Evolutionary conservation across 179 eudicot species (phyloP).

Genomic region (Amaranthus tricolor): DNA sequence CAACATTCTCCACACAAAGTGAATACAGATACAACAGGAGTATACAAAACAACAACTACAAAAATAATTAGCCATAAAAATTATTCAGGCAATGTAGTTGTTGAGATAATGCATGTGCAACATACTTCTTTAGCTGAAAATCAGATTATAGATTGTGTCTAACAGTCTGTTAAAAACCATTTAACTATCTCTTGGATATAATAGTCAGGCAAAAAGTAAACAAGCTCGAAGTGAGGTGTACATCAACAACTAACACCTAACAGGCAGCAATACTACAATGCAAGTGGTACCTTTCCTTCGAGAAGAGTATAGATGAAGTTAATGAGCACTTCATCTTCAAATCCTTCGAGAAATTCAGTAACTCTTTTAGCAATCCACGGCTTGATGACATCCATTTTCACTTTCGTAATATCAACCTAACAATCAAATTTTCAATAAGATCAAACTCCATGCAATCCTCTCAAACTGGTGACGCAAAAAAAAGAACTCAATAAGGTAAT

Average conservation of each 20-base stretch:
- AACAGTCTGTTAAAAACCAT: not conserved
- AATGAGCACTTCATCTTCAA: constrained; percentile 97
- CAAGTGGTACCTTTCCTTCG: constrained; percentile 68
- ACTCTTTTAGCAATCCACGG: constrained; percentile 95
- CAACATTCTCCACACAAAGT: not conserved
- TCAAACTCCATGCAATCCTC: not conserved
- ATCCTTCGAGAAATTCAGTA: constrained; percentile 94
- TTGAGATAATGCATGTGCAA: not conserved
- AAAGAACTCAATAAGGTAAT: not conserved
- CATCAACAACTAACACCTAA: not conserved
- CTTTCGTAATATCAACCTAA: constrained; percentile 85
- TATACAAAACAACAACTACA: not conserved
- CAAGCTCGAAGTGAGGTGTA: not conserved
- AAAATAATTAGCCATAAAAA: too few relatives aligned
- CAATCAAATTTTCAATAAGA: constrained; percentile 1
- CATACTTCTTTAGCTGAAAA: too few relatives aligned
- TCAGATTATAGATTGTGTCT: not conserved
- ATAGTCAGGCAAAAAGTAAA: not conserved
- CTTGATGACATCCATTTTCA: constrained; percentile 91
- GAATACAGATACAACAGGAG: not conserved
- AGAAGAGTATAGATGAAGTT: constrained; percentile 86
- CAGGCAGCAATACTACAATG: not conserved
- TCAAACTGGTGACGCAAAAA: not conserved
- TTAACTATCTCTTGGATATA: not conserved
- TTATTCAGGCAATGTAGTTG: not conserved